phyloP scores from a whole-genome alignment of 2,329 filamentous ascomycete species.

The Cucurbitaria berberidis region DNA sequence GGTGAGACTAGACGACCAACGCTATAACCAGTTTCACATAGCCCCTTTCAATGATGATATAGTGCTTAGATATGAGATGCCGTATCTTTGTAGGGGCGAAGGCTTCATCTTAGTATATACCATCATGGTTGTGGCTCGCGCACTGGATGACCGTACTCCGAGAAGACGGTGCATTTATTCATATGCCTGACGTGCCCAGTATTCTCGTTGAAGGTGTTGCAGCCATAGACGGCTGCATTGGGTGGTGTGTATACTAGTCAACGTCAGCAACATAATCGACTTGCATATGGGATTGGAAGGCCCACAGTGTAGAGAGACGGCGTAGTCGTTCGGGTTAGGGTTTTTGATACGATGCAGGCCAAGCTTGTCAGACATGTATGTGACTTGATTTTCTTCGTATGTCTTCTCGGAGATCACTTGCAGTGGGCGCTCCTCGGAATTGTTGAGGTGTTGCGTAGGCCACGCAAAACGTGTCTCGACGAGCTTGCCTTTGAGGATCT shows the following conservation, averaged over 20 bases:
- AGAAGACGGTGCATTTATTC: constrained; percentile 40
- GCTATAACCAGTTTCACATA: not conserved
- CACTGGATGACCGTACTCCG: constrained; percentile 36
- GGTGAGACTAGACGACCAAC: not conserved
- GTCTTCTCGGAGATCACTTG: constrained; percentile 69
- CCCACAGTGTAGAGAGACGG: constrained; percentile 80
- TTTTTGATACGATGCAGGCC: constrained; percentile 86
- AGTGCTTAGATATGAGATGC: not conserved
- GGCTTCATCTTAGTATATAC: not conserved
- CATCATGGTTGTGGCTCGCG: not conserved
- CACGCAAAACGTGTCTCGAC: constrained; percentile 83
- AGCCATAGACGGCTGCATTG: constrained; percentile 83
- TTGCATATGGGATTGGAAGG: constrained; percentile 10
- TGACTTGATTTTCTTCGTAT: constrained; percentile 74
- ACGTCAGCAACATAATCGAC: constrained; percentile 4
- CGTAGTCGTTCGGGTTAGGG: constrained; percentile 71
- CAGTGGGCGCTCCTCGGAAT: constrained; percentile 61
- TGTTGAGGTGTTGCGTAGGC: constrained; percentile 60
- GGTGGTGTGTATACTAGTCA: constrained; percentile 78
- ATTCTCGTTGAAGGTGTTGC: constrained; percentile 77
- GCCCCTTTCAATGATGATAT: not conserved
- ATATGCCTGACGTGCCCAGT: constrained; percentile 62
- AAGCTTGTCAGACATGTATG: constrained; percentile 89
- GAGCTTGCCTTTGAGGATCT: constrained; percentile 76
- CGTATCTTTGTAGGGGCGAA: not conserved